These are phyloP conservation scores for Hanseniaspora uvarum DNA, from an alignment of 1,139 yeast genomes.

Conservation along the genomic window DNA sequence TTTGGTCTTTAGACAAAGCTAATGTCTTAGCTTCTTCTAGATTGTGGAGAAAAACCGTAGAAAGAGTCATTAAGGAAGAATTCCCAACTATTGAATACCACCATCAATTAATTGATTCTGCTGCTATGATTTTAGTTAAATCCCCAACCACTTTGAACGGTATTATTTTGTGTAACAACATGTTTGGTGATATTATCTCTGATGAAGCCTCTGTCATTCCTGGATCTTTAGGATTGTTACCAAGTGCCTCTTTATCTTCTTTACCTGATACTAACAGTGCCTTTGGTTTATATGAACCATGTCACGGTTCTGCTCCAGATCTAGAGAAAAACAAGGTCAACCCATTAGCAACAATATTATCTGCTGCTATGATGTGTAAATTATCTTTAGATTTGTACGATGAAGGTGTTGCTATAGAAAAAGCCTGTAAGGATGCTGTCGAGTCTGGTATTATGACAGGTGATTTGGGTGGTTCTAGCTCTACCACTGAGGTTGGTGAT, in stretches of 20 bases:
- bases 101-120: conserved; percentile 94
- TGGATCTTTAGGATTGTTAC: conserved; percentile 88
- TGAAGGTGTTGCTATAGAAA: conserved; percentile 82
- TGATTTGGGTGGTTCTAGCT: conserved; percentile 70
- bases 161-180: conserved; percentile 79
- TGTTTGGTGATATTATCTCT: conserved; percentile 96
- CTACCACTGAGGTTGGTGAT: conserved; percentile 86
- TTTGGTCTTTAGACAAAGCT: conserved; percentile 95
- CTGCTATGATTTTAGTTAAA: conserved; percentile 93
- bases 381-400: conserved; percentile 69
- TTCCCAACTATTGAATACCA: conserved; percentile 79
- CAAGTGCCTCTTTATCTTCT: conserved; percentile 92
- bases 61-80: conserved; percentile 69
- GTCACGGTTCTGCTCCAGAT: conserved; percentile 98
- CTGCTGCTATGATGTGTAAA: conserved; percentile 95
- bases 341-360: conserved; percentile 87
- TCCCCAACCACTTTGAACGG: conserved; percentile 86
- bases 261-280: conserved; percentile 89
- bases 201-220: conserved; percentile 98
- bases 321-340: conserved; percentile 77
- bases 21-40: conserved; percentile 93
- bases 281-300: conserved; percentile 93
- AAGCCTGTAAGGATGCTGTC: conserved; percentile 73
- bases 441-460: conserved; percentile 83
- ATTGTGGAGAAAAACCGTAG: conserved; percentile 90